Evolutionary conservation across 345 rosid species (phyloP).

Genomic region (Excoecaria cochinchinensis): DNA sequence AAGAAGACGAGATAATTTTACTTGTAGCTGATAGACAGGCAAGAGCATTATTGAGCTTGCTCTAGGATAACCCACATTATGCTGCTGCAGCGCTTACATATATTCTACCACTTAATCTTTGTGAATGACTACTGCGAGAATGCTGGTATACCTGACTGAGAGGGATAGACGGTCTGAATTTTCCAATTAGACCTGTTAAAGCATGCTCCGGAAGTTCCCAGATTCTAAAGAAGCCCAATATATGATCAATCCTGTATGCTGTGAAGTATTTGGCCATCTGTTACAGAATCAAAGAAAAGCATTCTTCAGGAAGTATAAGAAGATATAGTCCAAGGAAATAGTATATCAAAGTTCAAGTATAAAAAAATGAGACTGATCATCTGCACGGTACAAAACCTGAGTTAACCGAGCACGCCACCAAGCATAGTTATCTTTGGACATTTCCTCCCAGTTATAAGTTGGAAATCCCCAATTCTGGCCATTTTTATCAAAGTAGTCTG

Average conservation of each 20-base stretch:
- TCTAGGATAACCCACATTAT: background rate
- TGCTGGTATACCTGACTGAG: slow-evolving; percentile 64
- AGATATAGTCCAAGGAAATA: background rate
- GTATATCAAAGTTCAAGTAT: background rate
- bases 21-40: background rate
- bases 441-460: slow-evolving; percentile 98
- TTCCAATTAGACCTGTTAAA: slow-evolving; percentile 87
- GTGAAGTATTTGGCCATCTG: slow-evolving; percentile 97
- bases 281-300: slow-evolving; percentile 19
- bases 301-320: slow-evolving; percentile 1
- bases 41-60: background rate
- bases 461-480: slow-evolving; percentile 99
- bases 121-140: background rate
- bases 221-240: slow-evolving; percentile 94
- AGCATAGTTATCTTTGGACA: slow-evolving; percentile 93
- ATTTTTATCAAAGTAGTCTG: slow-evolving; percentile 93
- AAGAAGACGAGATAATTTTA: slow-evolving; percentile 10
- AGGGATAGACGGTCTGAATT: slow-evolving; percentile 95
- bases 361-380: background rate
- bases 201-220: slow-evolving; percentile 98
- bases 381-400: slow-evolving; percentile 50
- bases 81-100: background rate
- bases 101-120: background rate
- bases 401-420: slow-evolving; percentile 98
- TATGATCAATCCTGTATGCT: slow-evolving; percentile 93